Evolutionary conservation across 108 stramenopile genomes (phyloP).

Genomic region (Seminavis robusta): DNA sequence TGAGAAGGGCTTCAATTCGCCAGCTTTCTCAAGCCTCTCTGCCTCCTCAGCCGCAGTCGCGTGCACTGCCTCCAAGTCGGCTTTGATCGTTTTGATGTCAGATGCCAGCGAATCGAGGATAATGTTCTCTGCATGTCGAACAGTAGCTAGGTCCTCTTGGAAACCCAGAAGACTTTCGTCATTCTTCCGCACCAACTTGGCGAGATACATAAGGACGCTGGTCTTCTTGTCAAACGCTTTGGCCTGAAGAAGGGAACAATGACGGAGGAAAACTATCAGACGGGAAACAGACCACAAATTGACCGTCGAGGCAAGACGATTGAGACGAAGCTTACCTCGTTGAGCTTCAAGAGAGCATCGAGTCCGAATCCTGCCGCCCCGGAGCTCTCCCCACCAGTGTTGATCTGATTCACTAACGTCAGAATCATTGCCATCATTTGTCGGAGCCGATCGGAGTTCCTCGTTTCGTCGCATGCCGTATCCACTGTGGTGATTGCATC

Average conservation of each 20-base stretch:
- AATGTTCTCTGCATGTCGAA: slow-evolving; percentile 53
- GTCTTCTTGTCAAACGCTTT: slow-evolving; percentile 98
- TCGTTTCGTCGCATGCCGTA: slow-evolving; percentile 80
- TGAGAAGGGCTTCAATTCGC: slow-evolving; percentile 26
- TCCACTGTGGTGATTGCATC: slow-evolving; percentile 51
- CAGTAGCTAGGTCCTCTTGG: slow-evolving; percentile 60
- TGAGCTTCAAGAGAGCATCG: slow-evolving; percentile 91
- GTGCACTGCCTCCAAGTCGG: slow-evolving; percentile 51
- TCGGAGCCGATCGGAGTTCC: slow-evolving; percentile 60
- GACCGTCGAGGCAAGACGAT: background rate
- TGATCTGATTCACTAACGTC: slow-evolving; percentile 90
- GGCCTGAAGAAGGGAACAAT: slow-evolving; percentile 43
- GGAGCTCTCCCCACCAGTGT: slow-evolving; percentile 82
- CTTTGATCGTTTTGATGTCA: slow-evolving; percentile 57
- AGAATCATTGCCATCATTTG: slow-evolving; percentile 90
- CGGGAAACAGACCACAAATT: background rate
- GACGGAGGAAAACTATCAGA: background rate
- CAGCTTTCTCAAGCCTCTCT: slow-evolving; percentile 37
- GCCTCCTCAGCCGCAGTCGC: slow-evolving; percentile 59
- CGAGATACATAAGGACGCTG: slow-evolving; percentile 90
- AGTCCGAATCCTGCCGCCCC: slow-evolving; percentile 87
- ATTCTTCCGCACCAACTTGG: slow-evolving; percentile 71
- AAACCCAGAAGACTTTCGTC: slow-evolving; percentile 61
- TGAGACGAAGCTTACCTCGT: slow-evolving; percentile 55
- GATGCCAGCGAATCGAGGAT: slow-evolving; percentile 50